Evolutionary conservation across 768 basidiomycete genomes (phyloP).

Genomic region (Kwoniella mangroviensis): DNA sequence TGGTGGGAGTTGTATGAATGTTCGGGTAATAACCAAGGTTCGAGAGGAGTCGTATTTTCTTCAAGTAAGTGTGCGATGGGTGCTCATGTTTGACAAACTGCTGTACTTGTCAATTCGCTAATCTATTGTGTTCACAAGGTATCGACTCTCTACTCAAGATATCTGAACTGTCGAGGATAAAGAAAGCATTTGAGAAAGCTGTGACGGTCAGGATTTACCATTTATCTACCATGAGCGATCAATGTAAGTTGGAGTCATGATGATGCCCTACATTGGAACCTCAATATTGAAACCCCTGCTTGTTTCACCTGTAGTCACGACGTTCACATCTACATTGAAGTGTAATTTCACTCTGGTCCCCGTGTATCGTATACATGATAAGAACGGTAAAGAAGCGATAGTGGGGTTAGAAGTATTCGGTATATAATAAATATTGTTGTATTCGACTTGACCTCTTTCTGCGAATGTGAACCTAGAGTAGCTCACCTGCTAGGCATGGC

Average conservation of each 20-base stretch:
- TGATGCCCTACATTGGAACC: no score
- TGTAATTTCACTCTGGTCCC: conserved; percentile 32
- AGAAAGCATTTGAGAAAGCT: conserved; percentile 2
- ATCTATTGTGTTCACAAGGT: no score
- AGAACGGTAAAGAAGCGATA: conserved; percentile 1
- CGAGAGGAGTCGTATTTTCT: conserved; percentile 26
- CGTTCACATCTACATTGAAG: background rate
- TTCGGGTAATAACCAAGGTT: conserved; percentile 20
- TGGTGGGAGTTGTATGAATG: conserved; percentile 35
- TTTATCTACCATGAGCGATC: background rate
- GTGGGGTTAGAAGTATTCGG: conserved; percentile 39
- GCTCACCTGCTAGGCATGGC: no score
- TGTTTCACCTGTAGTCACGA: background rate
- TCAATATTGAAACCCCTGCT: no score
- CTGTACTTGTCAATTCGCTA: background rate
- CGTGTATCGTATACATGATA: conserved; percentile 29
- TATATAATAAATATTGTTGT: background rate
- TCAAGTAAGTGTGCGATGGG: background rate
- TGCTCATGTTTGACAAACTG: background rate
- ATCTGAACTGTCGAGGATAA: background rate
- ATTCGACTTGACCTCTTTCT: background rate
- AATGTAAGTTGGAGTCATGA: conserved; percentile 9
- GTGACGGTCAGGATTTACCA: conserved; percentile 19
- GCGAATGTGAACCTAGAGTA: no score
- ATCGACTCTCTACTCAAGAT: background rate